Percentiles rank a stretch among this genome's conserved stretches.
These are phyloP conservation scores for Melampsora americana DNA, from an alignment of 1,284 basidiomycete genomes.

Conservation along the genomic window DNA sequence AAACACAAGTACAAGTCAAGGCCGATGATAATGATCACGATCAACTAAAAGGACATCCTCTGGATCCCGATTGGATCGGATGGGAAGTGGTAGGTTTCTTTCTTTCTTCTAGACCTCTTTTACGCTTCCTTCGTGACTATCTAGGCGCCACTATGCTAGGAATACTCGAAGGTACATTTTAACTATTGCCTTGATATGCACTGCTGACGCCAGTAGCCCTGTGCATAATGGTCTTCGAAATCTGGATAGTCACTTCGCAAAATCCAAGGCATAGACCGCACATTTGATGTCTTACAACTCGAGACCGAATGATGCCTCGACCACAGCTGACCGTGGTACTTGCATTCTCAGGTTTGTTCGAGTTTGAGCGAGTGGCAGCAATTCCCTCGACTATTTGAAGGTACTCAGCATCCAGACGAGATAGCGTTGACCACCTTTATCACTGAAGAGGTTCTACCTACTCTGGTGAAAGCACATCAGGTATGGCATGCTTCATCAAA, in stretches of 20 bases:
- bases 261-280: no score
- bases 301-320: no score
- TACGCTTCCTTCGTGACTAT: background rate
- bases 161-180: background rate
- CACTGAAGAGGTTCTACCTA: slow-evolving; percentile 21
- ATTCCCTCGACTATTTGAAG: slow-evolving; percentile 28
- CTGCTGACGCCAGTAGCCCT: background rate
- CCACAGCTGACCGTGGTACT: no score
- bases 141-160: background rate
- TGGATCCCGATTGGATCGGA: slow-evolving; percentile 43
- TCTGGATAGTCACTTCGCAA: no score
- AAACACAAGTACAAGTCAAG: background rate
- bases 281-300: no score
- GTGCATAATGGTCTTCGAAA: background rate
- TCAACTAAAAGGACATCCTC: slow-evolving; percentile 36
- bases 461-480: slow-evolving; percentile 13
- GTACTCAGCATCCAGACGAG: slow-evolving; percentile 17
- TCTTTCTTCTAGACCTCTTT: background rate
- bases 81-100: slow-evolving; percentile 41
- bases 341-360: slow-evolving; percentile 26
- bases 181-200: no score
- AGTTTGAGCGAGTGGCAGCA: slow-evolving; percentile 30
- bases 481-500: slow-evolving; percentile 19
- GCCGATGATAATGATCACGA: background rate
- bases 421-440: slow-evolving; percentile 18